Conservation (phyloP, 805 yeast species). For the Pichia cabralensis region DNA sequence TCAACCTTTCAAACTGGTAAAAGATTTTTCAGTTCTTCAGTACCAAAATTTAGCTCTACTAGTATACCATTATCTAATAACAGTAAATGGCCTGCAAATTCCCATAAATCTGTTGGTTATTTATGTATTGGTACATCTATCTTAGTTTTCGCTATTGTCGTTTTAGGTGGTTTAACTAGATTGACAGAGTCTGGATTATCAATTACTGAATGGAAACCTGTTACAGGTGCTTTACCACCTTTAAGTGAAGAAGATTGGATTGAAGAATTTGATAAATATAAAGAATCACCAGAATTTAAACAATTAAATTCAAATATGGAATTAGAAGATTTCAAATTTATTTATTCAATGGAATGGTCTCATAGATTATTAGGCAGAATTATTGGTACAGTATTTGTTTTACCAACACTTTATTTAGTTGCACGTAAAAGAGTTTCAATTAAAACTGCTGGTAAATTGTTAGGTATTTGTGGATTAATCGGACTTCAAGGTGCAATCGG, state of each 20-base stretch:
- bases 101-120: constrained; percentile 62
- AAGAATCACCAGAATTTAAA: constrained; percentile 83
- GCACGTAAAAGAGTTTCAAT: constrained; percentile 53
- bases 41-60: too few relatives aligned
- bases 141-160: constrained; percentile 87
- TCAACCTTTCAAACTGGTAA: too few relatives aligned
- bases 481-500: constrained; percentile 96
- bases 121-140: constrained; percentile 85
- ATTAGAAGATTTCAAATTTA: constrained; percentile 87
- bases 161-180: constrained; percentile 93
- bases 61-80: not conserved
- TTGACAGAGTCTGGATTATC: constrained; percentile 92
- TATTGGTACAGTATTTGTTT: constrained; percentile 72
- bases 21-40: too few relatives aligned
- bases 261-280: constrained; percentile 70
- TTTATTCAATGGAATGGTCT: constrained; percentile 95
- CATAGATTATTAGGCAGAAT: constrained; percentile 89
- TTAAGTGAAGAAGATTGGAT: constrained; percentile 74
- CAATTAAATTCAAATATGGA: constrained; percentile 82
- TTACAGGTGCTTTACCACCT: constrained; percentile 93
- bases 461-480: constrained; percentile 64
- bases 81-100: constrained; percentile 30
- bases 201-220: constrained; percentile 98
- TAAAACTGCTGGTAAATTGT: constrained; percentile 55
- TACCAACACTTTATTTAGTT: constrained; percentile 82